Base-by-base conservation (phyloP, 345 rosid species). In the Murraya paniculata region DNA sequence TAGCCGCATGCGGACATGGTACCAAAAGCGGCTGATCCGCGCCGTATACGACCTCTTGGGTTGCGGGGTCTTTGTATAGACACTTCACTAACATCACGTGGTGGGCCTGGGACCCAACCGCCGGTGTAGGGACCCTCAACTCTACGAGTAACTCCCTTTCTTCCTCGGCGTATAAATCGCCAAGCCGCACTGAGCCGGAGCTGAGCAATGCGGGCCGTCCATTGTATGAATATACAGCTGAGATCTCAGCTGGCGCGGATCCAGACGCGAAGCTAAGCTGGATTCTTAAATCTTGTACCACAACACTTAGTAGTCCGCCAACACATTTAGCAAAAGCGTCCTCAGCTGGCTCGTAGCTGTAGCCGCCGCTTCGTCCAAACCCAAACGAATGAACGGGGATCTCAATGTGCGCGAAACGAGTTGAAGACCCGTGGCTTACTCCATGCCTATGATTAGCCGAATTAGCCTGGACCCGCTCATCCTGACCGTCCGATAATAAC, bases 121-220 rank as follows among this genome's bases (percentile, higher is more conserved):
- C 78, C 3, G 85, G 78, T 2, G 79, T 66, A 0, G 91, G 92
- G 74, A 87, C 87, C 66, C 85, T 84, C 68, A 95, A 74, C 82
- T 95, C 98, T 4, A 95, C 87, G 4, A 95, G 84, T 24, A 91
- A 77, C 61, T 95, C 97, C 80, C 90, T 87, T 71, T 91, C 98
- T 59, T 95, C 98, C 61, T 86, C 98, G 8, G 90, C 94, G 78
- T 91, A 90, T 7, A 95, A 78, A 79, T 95, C 97, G 0, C 97
- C 98, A 0, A 95, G 82, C 76, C 94, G 85, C 18, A 92, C 75
- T 8, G 92, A 89, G 21, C 90, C 90, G 22, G 90, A 87, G 48
- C 86, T 89, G 18, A 86, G 82, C 3, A 82, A 85, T 3, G 84
- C 50, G 7, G 98, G 88, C 56, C 85, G 83, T 25, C 88, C 90